Evolutionary conservation across 768 basidiomycete genomes (phyloP), one percentile per base, ranked within the genome.

Genomic region (Termitomyces sp.): DNA sequence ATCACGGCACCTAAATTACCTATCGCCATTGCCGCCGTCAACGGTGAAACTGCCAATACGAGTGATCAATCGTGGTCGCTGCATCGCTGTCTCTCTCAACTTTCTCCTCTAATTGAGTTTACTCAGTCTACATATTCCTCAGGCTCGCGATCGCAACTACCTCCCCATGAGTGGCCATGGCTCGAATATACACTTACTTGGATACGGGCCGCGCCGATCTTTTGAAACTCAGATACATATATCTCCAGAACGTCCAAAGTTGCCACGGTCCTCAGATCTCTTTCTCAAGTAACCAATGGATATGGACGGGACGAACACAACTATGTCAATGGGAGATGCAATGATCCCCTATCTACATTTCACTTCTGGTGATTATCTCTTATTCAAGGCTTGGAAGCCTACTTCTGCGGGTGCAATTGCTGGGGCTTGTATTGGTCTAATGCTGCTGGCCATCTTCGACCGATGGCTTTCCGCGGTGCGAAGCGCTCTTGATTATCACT

Each of bases 311-410:
- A 48, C 12, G 25, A 32, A 49, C 23, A 45, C 35, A 27, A 36
- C 33, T 7, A 53, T 53, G 52, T 18, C 41, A 3, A 44, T 35
- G 43, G 44, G 32, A 16, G 58, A 58, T 48, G 61, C 66, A 74
- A 90, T 89, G 88, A 75, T 73, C 1, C 81, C 87, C 1, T 90
- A 79, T 68, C 70, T 92, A 15, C 90, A 91, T 65, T 87, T 90
- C 60, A 76, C 78, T 20, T 71, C 73, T 0, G 83, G 84, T 0
- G 89, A 91, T 58, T 71, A 74, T 48, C 76, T 92, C 11, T 72
- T 82, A 68, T 94, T 94, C 73, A 60, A 81, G 54, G 70, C 77
- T 1, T 89, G 88, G 86, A 70, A 67, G 5, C 92, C 94, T 0
- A 76, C 76, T 3, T 85, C 89, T 0, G 58, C 72, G 6, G 91